A percentile compares a stretch with the other conserved stretches of the same genome.
Conservation (phyloP, 148 eudicot species). For the Cornus kousa region DNA sequence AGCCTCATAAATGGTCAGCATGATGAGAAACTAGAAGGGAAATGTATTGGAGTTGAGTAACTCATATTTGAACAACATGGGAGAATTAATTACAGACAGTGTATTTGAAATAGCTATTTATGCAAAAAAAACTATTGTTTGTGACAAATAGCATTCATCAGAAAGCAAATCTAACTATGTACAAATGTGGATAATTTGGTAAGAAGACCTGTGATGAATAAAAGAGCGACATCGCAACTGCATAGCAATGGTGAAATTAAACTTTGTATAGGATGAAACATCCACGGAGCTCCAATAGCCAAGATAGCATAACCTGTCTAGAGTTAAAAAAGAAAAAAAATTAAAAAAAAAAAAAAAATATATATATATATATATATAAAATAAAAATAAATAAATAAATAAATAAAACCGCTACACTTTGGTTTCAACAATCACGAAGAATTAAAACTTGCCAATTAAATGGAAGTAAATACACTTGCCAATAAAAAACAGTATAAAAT, state of each 20-base stretch:
- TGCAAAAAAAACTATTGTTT: neutral
- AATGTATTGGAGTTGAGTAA: neutral
- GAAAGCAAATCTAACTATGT: neutral
- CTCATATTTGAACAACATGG: neutral
- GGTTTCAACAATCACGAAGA: neutral
- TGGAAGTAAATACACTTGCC: constrained; percentile 54
- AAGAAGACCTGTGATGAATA: constrained; percentile 68
- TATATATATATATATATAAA: too few relatives aligned
- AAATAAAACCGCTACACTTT: constrained; percentile 9
- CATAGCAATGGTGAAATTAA: constrained; percentile 68
- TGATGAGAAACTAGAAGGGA: neutral
- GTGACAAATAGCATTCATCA: neutral
- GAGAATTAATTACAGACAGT: neutral
- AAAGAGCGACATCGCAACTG: constrained; percentile 75
- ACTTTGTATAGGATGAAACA: constrained; percentile 52
- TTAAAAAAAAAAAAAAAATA: too few relatives aligned
- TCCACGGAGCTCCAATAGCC: constrained; percentile 82
- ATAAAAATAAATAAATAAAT: too few relatives aligned
- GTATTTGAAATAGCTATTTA: neutral
- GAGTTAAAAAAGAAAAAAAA: constrained; percentile 14
- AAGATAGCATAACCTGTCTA: constrained; percentile 90
- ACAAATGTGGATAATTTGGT: neutral
- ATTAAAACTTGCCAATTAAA: neutral
- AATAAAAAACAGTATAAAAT: constrained; percentile 71
- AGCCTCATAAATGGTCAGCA: neutral